Percentiles rank a stretch among this genome's conserved stretches.
Conservation (phyloP, 1,284 basidiomycete genomes). For the Rhodotorula sp. region DNA sequence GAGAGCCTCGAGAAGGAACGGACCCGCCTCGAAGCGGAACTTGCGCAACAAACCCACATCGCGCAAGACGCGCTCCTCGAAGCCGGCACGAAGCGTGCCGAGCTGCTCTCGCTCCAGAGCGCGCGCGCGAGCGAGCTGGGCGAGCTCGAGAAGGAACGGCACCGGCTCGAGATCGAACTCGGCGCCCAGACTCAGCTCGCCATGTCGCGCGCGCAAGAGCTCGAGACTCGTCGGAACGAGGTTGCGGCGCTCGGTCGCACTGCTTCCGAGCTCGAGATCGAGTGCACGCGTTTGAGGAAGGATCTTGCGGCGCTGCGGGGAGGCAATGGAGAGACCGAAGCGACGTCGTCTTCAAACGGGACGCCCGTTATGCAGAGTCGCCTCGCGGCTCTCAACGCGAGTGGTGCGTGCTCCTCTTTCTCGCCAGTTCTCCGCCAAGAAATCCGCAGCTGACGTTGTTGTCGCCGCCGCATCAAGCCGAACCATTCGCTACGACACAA, state of each 20-base stretch:
- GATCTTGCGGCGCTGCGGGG: neutral
- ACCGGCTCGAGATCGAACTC: constrained; percentile 12
- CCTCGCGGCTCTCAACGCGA: neutral
- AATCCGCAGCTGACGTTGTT: no score
- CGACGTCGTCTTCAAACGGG: neutral
- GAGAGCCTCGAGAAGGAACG: constrained; percentile 12
- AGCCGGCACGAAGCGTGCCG: neutral
- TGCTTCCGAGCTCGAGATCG: neutral
- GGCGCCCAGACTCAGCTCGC: constrained; percentile 8
- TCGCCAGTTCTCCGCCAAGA: no score
- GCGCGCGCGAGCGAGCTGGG: neutral
- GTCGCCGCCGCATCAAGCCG: no score
- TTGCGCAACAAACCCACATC: constrained; percentile 4
- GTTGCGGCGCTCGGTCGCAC: neutral
- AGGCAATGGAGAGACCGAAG: neutral
- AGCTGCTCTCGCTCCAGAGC: neutral
- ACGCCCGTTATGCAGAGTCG: constrained; percentile 1
- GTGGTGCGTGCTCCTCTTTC: no score
- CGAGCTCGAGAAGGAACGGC: neutral
- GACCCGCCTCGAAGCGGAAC: constrained; percentile 3
- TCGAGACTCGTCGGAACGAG: constrained; percentile 3
- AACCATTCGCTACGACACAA: neutral
- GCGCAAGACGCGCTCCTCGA: constrained; percentile 3
- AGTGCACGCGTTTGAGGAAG: neutral
- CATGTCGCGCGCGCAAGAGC: neutral